Evolutionary conservation across 768 basidiomycete genomes (phyloP), one percentile per base, ranked within the genome.

Genomic region (Russula olivacea): DNA sequence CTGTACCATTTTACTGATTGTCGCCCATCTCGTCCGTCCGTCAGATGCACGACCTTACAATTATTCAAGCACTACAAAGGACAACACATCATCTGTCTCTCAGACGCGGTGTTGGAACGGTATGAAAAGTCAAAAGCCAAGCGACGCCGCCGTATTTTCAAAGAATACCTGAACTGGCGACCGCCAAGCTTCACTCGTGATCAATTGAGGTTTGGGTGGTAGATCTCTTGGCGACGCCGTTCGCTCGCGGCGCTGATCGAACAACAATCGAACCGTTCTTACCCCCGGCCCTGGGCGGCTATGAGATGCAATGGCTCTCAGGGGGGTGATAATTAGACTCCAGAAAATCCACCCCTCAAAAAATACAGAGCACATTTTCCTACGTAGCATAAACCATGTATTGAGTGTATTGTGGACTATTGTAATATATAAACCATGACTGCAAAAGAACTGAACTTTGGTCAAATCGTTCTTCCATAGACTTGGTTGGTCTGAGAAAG

Each of bases 41-140:
- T 50, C 57, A 99, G 96, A 23, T 97, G 93, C 72, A 93, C 91
- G 70, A 93, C 93, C 14, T 76, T 98, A 56, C 93, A 96, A 74
- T 78, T 99, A 62, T 94, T 98, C 78, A 95, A 95, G 70, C 93
- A 93, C 72, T 92, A 89, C 80, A 98, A 97, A 71, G 94, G 93
- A 11, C 88, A 90, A 69, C 91, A 98, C 73, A 87, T 95, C 65
- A 91, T 98, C 62, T 93, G 87, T 74, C 80, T 99, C 49, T 91
- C 93, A 55, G 93, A 95, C 63, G 82, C 89, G 34, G 88, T 97
- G 36, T 78, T 98, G 52, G 94, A 96, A 73, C 89, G 93, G 72
- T 87, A 97, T 75, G 86, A 89, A 74, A 94, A 93, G 72, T 80
- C 84, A 34, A 84, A 82, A 75, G 81, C 78, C 71, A 99, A 98